Percentiles rank a stretch among this genome's conserved stretches.
Evolutionary conservation across 2,329 filamentous ascomycete genomes (phyloP).

Genomic region (Venturia nashicola): DNA sequence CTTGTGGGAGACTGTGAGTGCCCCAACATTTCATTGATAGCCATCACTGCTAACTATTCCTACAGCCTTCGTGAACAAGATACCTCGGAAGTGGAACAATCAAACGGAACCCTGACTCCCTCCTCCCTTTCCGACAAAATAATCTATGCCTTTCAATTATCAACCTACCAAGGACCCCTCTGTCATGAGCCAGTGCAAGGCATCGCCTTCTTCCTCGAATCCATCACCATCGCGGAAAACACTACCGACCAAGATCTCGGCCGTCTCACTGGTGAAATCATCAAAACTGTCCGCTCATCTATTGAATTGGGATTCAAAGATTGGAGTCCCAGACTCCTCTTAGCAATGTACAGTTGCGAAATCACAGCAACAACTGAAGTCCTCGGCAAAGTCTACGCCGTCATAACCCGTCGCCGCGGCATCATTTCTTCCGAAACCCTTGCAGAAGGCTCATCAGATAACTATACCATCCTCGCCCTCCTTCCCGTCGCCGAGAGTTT

Average conservation of each 20-base stretch:
- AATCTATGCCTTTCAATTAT: constrained; percentile 85
- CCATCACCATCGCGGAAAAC: constrained; percentile 49
- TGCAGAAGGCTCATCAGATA: constrained; percentile 92
- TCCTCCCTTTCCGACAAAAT: constrained; percentile 81
- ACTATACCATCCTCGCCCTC: constrained; percentile 83
- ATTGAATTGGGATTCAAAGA: constrained; percentile 81
- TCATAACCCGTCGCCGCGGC: constrained; percentile 88
- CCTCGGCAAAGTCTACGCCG: constrained; percentile 86
- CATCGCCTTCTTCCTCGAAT: constrained; percentile 80
- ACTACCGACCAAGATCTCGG: constrained; percentile 48
- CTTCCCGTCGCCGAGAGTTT: constrained; percentile 92
- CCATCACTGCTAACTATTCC: background rate
- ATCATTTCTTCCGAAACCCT: constrained; percentile 81
- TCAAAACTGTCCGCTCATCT: constrained; percentile 75
- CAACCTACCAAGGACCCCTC: constrained; percentile 75
- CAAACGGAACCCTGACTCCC: constrained; percentile 30
- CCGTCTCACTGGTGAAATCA: constrained; percentile 82
- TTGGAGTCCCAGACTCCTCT: constrained; percentile 88
- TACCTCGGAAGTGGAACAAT: background rate
- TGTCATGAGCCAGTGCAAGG: constrained; percentile 92
- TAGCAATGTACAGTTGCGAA: constrained; percentile 96
- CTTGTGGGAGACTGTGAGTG: constrained; percentile 60
- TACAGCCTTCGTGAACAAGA: constrained; percentile 2
- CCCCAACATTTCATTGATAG: background rate
- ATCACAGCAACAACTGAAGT: constrained; percentile 63